Base-by-base conservation (phyloP, 345 rosid species). In the Linum usitatissimum region DNA sequence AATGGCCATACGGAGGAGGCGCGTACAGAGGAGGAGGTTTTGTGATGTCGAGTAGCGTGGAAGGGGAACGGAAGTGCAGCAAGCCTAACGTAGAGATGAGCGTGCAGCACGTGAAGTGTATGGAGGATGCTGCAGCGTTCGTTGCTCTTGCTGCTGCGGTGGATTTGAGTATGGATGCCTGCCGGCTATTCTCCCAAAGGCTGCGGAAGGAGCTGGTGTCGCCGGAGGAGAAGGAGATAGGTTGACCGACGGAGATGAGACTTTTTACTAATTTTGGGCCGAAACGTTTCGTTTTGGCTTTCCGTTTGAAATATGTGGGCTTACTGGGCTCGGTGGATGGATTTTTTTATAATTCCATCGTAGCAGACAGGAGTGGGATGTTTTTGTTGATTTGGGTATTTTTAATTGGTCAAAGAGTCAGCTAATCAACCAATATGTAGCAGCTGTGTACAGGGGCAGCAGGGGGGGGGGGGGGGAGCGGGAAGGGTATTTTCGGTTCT, bases 81-180 rank as follows among this genome's bases (percentile, higher is more conserved):
- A 91, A 82, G 69, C 96, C 98, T 4, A 70, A 80, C 60, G 92
- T 91, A 70, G 88, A 91, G 76, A 87, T 91, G 6, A 77, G 96
- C 70, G 91, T 91, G 75, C 92, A 84, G 77, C 98, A 91, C 75
- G 96, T 91, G 79, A 82, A 61, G 55, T 91, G 98, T 75, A 77
- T 85, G 67, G 96, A 91, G 62, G 98, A 91, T 71, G 98, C 96
- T 6, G 98, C 98, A 34, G 87, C 94, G 60, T 88, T 66, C 77
- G 98, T 91, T 73, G 98, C 98, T 2, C 72, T 91, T 6, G 84
- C 96, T 2, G 98, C 96, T 7, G 95, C 98, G 65, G 66, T 91
- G 49, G 96, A 91, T 80, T 40, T 91, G 64, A 91, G 96, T 68
- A 82, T 91, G 86, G 98, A 91, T 64, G 98, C 98, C 6, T 91